These are phyloP conservation scores for Pouteria glomerata DNA, from an alignment of 148 eudicot species.

Conservation along the genomic window DNA sequence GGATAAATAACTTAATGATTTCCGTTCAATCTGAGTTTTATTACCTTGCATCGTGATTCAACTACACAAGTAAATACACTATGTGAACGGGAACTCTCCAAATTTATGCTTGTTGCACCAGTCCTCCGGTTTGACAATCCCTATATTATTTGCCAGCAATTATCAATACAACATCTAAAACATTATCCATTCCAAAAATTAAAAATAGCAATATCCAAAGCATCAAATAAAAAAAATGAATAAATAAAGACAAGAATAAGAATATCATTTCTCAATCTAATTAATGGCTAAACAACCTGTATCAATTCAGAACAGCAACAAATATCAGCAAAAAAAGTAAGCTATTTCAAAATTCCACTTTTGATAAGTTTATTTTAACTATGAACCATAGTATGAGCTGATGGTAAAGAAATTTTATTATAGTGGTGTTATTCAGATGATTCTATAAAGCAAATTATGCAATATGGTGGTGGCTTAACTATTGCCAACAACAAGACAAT, in stretches of 20 bases:
- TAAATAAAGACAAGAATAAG: background rate
- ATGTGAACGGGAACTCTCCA: conserved; percentile 97
- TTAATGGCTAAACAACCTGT: background rate
- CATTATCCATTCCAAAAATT: conserved; percentile 2
- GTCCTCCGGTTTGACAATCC: conserved; percentile 86
- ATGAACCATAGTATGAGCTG: background rate
- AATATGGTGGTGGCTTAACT: too few relatives aligned
- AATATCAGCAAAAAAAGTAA: background rate
- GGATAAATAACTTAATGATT: background rate
- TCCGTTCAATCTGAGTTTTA: background rate
- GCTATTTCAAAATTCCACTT: background rate
- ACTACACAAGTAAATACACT: conserved; percentile 96
- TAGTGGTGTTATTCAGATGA: background rate
- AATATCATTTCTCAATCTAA: background rate
- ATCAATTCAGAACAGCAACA: background rate
- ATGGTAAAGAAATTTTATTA: background rate
- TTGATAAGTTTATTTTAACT: background rate
- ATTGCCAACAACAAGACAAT: too few relatives aligned
- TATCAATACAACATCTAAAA: background rate
- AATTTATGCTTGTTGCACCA: conserved; percentile 85
- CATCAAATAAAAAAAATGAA: background rate
- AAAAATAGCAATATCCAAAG: background rate
- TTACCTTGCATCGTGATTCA: conserved; percentile 95
- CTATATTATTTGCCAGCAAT: conserved; percentile 30
- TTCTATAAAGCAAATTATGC: background rate